phyloP scores from a whole-genome alignment of 441 rosid species.

The Metrosideros polymorpha region DNA sequence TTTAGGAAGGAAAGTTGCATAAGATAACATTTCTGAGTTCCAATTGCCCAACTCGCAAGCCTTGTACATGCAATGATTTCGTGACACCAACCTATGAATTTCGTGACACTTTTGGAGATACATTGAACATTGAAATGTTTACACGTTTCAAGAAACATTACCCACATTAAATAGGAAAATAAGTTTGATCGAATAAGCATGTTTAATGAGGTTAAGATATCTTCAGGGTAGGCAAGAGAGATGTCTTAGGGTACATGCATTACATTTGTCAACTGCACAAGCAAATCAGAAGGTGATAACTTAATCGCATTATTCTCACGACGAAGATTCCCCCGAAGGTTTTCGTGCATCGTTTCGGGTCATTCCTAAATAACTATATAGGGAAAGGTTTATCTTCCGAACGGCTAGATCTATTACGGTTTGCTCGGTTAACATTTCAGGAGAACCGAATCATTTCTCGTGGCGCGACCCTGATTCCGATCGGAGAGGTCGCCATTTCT shows the following conservation, averaged over 20 bases:
- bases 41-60: not conserved
- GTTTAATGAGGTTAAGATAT: not conserved
- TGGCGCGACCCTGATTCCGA: not conserved
- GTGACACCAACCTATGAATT: not conserved
- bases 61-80: not conserved
- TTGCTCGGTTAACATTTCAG: fast-evolving
- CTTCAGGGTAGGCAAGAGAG: not conserved
- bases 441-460: not conserved
- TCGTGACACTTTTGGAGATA: not conserved
- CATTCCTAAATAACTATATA: not conserved
- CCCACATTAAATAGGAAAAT: not conserved
- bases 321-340: not conserved
- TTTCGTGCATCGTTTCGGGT: not conserved
- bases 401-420: fast-evolving
- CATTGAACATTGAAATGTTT: not conserved
- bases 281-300: not conserved
- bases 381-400: fast-evolving
- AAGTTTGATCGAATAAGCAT: not conserved
- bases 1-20: not conserved
- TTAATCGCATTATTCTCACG: not conserved
- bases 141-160: not conserved
- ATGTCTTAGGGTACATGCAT: not conserved
- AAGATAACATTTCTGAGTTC: not conserved
- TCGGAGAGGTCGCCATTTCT: not conserved
- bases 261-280: not conserved